Percentiles rank a stretch among this genome's conserved stretches.
Evolutionary conservation across 495 filamentous ascomycete species (phyloP).

Genomic region (Mytilinidion resinicola): DNA sequence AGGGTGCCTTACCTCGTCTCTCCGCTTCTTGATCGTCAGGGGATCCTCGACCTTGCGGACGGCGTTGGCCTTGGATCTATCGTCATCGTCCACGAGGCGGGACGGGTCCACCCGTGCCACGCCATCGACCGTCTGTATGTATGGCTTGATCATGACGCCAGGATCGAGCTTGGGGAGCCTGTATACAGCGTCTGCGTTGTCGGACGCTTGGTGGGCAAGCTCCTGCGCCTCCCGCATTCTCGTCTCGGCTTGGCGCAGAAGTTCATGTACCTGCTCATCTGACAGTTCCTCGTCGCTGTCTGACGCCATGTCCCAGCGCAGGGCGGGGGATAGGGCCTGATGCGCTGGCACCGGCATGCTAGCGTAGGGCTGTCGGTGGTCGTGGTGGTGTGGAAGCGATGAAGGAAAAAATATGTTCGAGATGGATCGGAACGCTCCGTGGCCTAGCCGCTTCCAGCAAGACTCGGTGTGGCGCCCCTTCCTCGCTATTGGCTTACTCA

Average conservation of each 20-base stretch:
- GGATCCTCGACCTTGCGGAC: constrained; percentile 44
- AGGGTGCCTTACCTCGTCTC: constrained; percentile 43
- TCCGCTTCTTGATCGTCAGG: constrained; percentile 34
- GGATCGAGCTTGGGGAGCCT: constrained; percentile 43
- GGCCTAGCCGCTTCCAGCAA: too few species aligned
- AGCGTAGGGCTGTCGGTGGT: not conserved
- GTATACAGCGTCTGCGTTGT: constrained; percentile 10
- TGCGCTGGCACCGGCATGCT: constrained; percentile 25
- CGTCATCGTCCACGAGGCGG: constrained; percentile 40
- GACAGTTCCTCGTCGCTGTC: constrained; percentile 48
- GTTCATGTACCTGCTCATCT: constrained; percentile 54
- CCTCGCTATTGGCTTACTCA: too few species aligned
- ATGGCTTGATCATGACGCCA: constrained; percentile 38
- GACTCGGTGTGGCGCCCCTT: too few species aligned
- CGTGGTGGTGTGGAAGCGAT: not conserved
- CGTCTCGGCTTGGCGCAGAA: constrained; percentile 59
- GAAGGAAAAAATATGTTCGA: not conserved
- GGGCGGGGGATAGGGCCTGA: constrained; percentile 13
- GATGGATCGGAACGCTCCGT: not conserved
- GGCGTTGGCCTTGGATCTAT: constrained; percentile 41
- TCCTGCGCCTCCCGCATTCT: constrained; percentile 42
- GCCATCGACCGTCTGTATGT: constrained; percentile 43
- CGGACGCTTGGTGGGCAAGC: not conserved
- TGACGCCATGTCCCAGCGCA: constrained; percentile 1
- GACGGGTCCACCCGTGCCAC: constrained; percentile 44